Conservation (phyloP, 2,329 filamentous ascomycete genomes). For the Dactylella cylindrospora region DNA sequence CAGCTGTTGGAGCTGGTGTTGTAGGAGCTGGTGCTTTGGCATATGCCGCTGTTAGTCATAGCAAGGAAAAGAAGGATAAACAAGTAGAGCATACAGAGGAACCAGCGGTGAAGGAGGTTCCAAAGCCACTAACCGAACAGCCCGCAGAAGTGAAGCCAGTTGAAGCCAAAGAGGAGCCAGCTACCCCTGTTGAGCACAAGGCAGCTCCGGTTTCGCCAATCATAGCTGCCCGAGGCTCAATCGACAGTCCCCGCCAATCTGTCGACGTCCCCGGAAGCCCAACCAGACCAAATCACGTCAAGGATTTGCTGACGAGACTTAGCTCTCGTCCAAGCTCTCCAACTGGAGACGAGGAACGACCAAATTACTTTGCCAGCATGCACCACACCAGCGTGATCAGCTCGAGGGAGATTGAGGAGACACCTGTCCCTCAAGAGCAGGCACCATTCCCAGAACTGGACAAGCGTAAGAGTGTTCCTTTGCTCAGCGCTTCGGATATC, state of each 20-base stretch:
- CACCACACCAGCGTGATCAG: constrained; percentile 13
- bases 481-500: constrained; percentile 28
- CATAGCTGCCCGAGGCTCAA: constrained; percentile 15
- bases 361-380: constrained; percentile 33
- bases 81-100: constrained; percentile 24
- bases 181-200: constrained; percentile 8
- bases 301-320: constrained; percentile 31
- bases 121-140: constrained; percentile 11
- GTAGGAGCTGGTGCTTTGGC: constrained; percentile 26
- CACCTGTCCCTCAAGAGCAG: background rate
- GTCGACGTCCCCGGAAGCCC: constrained; percentile 26
- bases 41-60: constrained; percentile 27
- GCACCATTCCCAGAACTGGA: constrained; percentile 25
- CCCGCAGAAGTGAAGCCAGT: constrained; percentile 2
- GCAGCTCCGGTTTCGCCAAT: constrained; percentile 23
- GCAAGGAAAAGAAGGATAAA: constrained; percentile 2
- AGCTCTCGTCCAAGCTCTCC: constrained; percentile 38
- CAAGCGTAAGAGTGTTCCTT: constrained; percentile 40
- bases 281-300: constrained; percentile 34
- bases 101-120: constrained; percentile 15
- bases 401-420: constrained; percentile 13
- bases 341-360: constrained; percentile 27
- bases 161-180: background rate
- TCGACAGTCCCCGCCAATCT: constrained; percentile 27
- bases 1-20: constrained; percentile 32